Conservation (phyloP, 352 stramenopile genomes). For the Phytopythium sindhum region DNA sequence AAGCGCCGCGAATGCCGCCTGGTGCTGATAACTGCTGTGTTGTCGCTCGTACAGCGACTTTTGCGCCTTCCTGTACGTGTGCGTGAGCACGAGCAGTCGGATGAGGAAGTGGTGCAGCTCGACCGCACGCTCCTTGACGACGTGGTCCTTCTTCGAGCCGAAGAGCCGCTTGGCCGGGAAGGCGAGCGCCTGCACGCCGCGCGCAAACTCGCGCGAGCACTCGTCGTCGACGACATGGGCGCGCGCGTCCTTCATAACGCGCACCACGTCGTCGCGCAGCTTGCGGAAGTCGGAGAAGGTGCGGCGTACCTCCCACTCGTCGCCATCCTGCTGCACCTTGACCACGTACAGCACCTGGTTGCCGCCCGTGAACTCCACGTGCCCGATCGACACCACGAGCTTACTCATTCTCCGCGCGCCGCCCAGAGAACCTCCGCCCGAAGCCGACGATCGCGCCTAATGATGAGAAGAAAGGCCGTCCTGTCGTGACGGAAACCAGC, state of each 20-base stretch:
- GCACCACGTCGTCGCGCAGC: slow-evolving; percentile 62
- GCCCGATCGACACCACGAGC: slow-evolving; percentile 67
- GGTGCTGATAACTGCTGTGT: slow-evolving; percentile 11
- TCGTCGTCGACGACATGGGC: slow-evolving; percentile 42
- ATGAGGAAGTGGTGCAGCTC: slow-evolving; percentile 79
- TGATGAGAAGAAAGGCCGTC: not conserved
- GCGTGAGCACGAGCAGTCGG: slow-evolving; percentile 62
- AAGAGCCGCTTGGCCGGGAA: slow-evolving; percentile 72
- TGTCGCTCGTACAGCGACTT: slow-evolving; percentile 51
- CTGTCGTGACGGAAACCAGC: not conserved
- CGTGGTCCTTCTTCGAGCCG: slow-evolving; percentile 59
- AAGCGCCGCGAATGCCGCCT: slow-evolving; percentile 23
- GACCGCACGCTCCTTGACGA: slow-evolving; percentile 68
- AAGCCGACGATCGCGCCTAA: not conserved
- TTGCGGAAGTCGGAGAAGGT: slow-evolving; percentile 73
- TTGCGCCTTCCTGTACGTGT: slow-evolving; percentile 74
- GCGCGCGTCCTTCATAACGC: slow-evolving; percentile 58
- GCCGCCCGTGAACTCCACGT: slow-evolving; percentile 73
- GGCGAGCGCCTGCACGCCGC: slow-evolving; percentile 26
- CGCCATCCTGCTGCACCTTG: slow-evolving; percentile 66
- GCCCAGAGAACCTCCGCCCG: not conserved
- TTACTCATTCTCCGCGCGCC: slow-evolving; percentile 44
- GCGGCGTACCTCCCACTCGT: slow-evolving; percentile 69
- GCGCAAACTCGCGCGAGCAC: slow-evolving; percentile 39
- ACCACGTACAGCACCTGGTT: slow-evolving; percentile 73